Evolutionary conservation across 2,329 filamentous ascomycete genomes (phyloP), one percentile per base, ranked within the genome.

Genomic region (Ophiosphaerella narmari): DNA sequence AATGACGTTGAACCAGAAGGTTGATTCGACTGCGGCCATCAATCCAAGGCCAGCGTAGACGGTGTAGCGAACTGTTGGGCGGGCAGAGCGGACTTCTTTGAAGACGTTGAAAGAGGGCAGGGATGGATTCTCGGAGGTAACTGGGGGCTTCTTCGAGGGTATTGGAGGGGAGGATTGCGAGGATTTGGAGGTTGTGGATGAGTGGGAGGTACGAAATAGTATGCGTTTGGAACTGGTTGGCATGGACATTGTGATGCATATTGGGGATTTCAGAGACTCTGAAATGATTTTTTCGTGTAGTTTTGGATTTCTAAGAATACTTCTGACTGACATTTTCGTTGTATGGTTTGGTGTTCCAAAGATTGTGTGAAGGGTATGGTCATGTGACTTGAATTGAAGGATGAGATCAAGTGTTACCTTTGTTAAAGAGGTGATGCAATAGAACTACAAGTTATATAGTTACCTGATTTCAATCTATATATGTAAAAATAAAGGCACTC

Each of bases 1-100:
- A 9, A 67, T 46, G 12, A 68, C 51, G 7, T 63, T 62, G 12
- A 52, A 46, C 68, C 68, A 70, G 39, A 71, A 69, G 1, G 60
- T 63, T 1, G 63, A 52, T 46, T 71, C 67, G 5, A 52, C 60
- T 1, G 57, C 55, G 1, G 39, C 65, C 38, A 67, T 50, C 8
- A 70, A 23, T 0, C 44, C 54, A 4, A 71, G 43, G 11, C 55
- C 64, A 7, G 54, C 60, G 26, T 64, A 65, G 13, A 71, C 49
- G 7, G 59, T 66, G 43, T 66, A 70, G 8, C 60, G 57, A 1
- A 63, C 54, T 5, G 54, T 43, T 18, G 59, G 62, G 0, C 46
- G 43, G 1, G 53, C 40, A 8, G 47, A 43, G 4, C 48, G 45
- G 21, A 70, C 40, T 8, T 63, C 54, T 5, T 53, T 32, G 39